Evolutionary conservation across 2,329 filamentous ascomycete genomes (phyloP).

Genomic region (Cercospora zeae-maydis): DNA sequence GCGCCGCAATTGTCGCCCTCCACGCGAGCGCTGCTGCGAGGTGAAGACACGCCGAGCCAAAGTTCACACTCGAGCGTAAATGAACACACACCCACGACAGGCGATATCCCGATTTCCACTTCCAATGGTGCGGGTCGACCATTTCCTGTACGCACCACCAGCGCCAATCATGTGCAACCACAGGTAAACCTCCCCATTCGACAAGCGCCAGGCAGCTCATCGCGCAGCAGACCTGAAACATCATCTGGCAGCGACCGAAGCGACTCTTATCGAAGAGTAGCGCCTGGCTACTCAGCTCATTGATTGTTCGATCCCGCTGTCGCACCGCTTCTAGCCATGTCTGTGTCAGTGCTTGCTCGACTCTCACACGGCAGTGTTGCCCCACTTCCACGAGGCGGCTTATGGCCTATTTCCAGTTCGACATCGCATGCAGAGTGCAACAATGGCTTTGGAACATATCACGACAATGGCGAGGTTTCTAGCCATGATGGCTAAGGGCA

Average conservation of each 20-base stretch:
- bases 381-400: neutral
- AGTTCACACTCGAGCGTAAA: slow-evolving; percentile 19
- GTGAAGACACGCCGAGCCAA: slow-evolving; percentile 31
- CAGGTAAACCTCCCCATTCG: slow-evolving; percentile 46
- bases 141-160: slow-evolving; percentile 45
- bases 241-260: slow-evolving; percentile 29
- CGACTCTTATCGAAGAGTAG: slow-evolving; percentile 28
- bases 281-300: slow-evolving; percentile 26
- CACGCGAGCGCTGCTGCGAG: slow-evolving; percentile 69
- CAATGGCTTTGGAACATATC: neutral
- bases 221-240: slow-evolving; percentile 29
- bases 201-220: slow-evolving; percentile 35
- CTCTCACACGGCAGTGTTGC: neutral
- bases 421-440: neutral
- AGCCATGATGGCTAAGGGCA: neutral
- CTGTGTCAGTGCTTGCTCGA: neutral
- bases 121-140: slow-evolving; percentile 33
- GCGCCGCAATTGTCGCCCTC: slow-evolving; percentile 75
- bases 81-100: slow-evolving; percentile 30
- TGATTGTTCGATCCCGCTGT: neutral
- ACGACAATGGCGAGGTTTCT: neutral
- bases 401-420: neutral
- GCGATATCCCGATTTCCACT: slow-evolving; percentile 34
- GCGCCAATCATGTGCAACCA: slow-evolving; percentile 33
- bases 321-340: neutral